A percentile compares a stretch with the other conserved stretches of the same genome.
Evolutionary conservation across 1,139 yeast genomes (phyloP).

Genomic region (Lodderomyces parapsilosis): DNA sequence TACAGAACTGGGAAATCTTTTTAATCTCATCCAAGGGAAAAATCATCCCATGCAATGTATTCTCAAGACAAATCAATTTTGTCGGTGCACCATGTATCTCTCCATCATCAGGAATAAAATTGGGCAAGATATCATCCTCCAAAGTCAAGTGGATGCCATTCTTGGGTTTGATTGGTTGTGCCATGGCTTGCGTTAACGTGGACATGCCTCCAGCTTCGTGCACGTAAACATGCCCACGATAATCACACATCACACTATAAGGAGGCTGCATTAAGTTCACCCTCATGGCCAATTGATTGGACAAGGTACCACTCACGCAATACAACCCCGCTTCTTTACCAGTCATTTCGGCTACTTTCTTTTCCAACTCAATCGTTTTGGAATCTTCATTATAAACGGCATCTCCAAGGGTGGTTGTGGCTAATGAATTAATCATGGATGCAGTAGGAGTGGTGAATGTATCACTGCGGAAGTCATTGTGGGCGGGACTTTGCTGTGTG

Average conservation of each 20-base stretch:
- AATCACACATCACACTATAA: slow-evolving; percentile 41
- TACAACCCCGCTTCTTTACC: slow-evolving; percentile 44
- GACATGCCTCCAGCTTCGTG: slow-evolving; percentile 50
- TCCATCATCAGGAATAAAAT: slow-evolving; percentile 46
- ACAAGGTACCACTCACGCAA: slow-evolving; percentile 48
- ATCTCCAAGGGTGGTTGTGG: slow-evolving; percentile 36
- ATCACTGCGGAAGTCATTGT: slow-evolving; percentile 46
- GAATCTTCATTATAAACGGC: slow-evolving; percentile 46
- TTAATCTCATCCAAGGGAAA: slow-evolving; percentile 43
- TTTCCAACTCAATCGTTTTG: slow-evolving; percentile 33
- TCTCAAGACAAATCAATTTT: slow-evolving; percentile 44
- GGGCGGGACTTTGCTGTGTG: slow-evolving; percentile 25
- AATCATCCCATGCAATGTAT: slow-evolving; percentile 46
- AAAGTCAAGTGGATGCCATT: slow-evolving; percentile 40
- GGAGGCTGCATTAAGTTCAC: slow-evolving; percentile 47
- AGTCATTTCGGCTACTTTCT: slow-evolving; percentile 33
- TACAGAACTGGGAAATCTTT: slow-evolving; percentile 38
- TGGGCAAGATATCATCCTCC: slow-evolving; percentile 37
- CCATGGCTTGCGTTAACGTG: slow-evolving; percentile 47
- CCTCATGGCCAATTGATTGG: slow-evolving; percentile 44
- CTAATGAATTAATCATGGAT: slow-evolving; percentile 34
- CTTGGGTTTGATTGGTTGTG: slow-evolving; percentile 37
- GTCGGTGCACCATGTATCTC: slow-evolving; percentile 51
- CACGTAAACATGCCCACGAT: slow-evolving; percentile 38
- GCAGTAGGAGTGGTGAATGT: slow-evolving; percentile 47